Evolutionary conservation across 2,329 filamentous ascomycete species (phyloP).

Genomic region (Claviceps sp.): DNA sequence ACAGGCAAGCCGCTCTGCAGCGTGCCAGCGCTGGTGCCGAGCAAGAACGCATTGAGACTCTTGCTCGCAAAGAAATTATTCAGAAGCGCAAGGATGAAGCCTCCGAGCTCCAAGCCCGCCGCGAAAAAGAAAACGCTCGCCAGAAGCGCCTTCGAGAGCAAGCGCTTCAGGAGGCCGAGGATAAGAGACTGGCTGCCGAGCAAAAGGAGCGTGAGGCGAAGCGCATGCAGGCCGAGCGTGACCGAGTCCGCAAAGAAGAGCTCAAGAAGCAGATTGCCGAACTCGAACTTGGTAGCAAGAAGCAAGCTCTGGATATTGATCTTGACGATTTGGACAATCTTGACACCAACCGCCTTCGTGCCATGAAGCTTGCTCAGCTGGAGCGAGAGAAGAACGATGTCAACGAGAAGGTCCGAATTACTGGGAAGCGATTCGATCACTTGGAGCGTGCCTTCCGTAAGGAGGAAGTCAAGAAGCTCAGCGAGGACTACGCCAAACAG

Average conservation of each 20-base stretch:
- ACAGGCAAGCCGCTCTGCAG: slow-evolving; percentile 65
- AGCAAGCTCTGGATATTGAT: slow-evolving; percentile 56
- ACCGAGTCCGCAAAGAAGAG: slow-evolving; percentile 83
- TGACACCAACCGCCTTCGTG: slow-evolving; percentile 79
- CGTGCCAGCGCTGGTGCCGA: slow-evolving; percentile 81
- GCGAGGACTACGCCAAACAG: slow-evolving; percentile 74
- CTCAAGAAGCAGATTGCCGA: slow-evolving; percentile 86
- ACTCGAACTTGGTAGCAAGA: slow-evolving; percentile 68
- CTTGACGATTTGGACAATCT: slow-evolving; percentile 72
- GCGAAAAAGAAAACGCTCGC: slow-evolving; percentile 84
- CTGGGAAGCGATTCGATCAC: slow-evolving; percentile 92
- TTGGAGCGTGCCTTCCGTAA: slow-evolving; percentile 92
- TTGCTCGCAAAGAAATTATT: slow-evolving; percentile 80
- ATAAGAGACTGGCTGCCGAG: slow-evolving; percentile 79
- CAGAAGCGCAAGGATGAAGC: slow-evolving; percentile 95
- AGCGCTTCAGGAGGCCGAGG: slow-evolving; percentile 79
- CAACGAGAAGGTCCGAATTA: slow-evolving; percentile 78
- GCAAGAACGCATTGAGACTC: slow-evolving; percentile 74
- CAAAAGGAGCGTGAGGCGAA: slow-evolving; percentile 81
- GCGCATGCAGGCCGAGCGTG: slow-evolving; percentile 73
- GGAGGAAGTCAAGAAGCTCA: slow-evolving; percentile 86
- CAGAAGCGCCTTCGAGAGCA: slow-evolving; percentile 78
- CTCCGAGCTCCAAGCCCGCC: slow-evolving; percentile 74
- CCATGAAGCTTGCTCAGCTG: slow-evolving; percentile 87
- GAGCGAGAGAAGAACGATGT: slow-evolving; percentile 98